Conservation (phyloP, 2,329 filamentous ascomycete species). For the Alternaria rosae region DNA sequence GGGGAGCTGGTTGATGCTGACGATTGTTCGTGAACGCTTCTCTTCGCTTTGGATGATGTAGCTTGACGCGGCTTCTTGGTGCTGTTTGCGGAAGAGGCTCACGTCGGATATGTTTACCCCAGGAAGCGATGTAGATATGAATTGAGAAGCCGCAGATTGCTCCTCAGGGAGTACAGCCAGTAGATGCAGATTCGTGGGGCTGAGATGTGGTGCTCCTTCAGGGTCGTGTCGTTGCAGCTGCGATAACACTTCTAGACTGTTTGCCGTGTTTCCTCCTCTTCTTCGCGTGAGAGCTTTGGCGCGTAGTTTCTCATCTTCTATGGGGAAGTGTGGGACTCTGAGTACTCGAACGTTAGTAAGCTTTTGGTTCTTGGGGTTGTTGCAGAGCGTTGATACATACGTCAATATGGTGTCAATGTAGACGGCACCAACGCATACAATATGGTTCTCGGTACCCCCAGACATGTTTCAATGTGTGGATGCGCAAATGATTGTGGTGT, state of each 20-base stretch:
- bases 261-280: constrained; percentile 76
- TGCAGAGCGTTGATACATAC: not conserved
- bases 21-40: constrained; percentile 70
- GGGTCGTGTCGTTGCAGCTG: constrained; percentile 53
- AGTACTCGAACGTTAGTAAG: not conserved
- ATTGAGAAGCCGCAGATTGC: constrained; percentile 59
- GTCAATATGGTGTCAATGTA: constrained; percentile 71
- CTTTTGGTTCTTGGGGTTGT: not conserved
- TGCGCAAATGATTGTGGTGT: not conserved
- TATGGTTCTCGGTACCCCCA: constrained; percentile 49
- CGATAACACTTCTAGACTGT: constrained; percentile 73
- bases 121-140: constrained; percentile 63
- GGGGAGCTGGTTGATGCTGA: constrained; percentile 72
- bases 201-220: not conserved
- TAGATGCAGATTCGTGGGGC: constrained; percentile 43
- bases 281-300: constrained; percentile 66
- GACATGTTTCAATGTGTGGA: not conserved
- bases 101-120: constrained; percentile 57
- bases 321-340: constrained; percentile 71
- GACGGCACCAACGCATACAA: constrained; percentile 71
- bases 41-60: constrained; percentile 71
- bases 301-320: constrained; percentile 76
- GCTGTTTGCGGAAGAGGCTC: constrained; percentile 66
- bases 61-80: constrained; percentile 68
- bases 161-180: constrained; percentile 61